Evolutionary conservation across 1,139 yeast species (phyloP).

Genomic region (Citeromyces hawaiiensis): DNA sequence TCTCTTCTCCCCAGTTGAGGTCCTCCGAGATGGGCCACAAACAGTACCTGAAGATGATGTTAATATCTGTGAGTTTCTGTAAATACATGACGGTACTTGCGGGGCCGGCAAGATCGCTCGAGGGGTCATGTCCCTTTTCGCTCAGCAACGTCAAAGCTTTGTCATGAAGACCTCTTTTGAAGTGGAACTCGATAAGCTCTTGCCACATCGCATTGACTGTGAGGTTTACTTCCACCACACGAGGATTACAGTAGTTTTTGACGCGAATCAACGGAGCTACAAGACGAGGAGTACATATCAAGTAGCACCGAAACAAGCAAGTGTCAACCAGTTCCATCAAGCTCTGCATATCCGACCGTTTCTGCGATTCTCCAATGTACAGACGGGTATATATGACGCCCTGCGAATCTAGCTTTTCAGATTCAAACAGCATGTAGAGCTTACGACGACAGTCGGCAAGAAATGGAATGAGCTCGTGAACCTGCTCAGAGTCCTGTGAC

Average conservation of each 20-base stretch:
- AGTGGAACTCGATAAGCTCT: conserved; percentile 60
- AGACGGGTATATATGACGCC: background rate
- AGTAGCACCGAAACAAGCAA: background rate
- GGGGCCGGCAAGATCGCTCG: conserved; percentile 22
- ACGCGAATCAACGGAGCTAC: background rate
- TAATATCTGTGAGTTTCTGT: conserved; percentile 42
- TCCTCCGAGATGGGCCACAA: conserved; percentile 36
- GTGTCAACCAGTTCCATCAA: conserved; percentile 1
- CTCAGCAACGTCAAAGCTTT: conserved; percentile 28
- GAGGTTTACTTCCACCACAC: background rate
- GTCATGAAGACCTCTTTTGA: conserved; percentile 44
- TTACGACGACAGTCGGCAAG: background rate
- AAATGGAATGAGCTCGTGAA: conserved; percentile 1
- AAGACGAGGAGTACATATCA: conserved; percentile 1
- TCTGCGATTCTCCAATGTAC: background rate
- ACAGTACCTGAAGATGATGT: conserved; percentile 45
- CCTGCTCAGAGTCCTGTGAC: background rate
- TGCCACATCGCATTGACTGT: background rate
- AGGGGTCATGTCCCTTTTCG: conserved; percentile 4
- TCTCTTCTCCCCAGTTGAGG: conserved; percentile 25
- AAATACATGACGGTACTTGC: conserved; percentile 49
- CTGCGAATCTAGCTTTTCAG: background rate
- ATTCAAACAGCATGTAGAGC: background rate
- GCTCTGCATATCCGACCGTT: conserved; percentile 1
- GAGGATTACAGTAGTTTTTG: background rate